phyloP scores from a whole-genome alignment of 805 yeast species.

The Candida ovalis region DNA sequence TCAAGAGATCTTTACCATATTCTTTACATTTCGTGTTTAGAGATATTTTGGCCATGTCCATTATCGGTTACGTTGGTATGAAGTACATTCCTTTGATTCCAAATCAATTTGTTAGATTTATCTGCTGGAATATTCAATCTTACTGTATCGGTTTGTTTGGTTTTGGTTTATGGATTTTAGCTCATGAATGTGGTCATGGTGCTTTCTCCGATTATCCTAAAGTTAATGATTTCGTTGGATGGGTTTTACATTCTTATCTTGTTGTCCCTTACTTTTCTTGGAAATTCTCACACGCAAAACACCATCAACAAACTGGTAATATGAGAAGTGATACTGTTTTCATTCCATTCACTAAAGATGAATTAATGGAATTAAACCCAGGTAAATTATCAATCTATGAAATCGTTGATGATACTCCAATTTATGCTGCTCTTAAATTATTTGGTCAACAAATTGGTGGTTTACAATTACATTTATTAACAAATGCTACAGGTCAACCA shows the following conservation, averaged over 20 bases:
- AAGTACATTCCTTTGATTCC: constrained; percentile 40
- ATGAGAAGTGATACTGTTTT: constrained; percentile 58
- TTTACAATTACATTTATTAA: constrained; percentile 44
- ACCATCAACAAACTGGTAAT: constrained; percentile 63
- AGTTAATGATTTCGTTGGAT: constrained; percentile 55
- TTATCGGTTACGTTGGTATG: constrained; percentile 41
- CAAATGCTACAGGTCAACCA: constrained; percentile 57
- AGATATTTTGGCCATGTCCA: constrained; percentile 44
- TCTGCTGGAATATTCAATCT: constrained; percentile 39
- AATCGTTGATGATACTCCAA: constrained; percentile 53
- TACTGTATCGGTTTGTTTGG: constrained; percentile 45
- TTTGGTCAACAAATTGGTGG: constrained; percentile 57
- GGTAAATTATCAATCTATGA: constrained; percentile 38
- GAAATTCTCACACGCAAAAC: constrained; percentile 58
- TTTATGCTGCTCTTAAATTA: constrained; percentile 39
- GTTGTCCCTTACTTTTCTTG: constrained; percentile 61
- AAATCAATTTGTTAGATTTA: constrained; percentile 33
- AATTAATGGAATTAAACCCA: constrained; percentile 33
- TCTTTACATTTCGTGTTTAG: constrained; percentile 51
- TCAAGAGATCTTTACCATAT: constrained; percentile 46
- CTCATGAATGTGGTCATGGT: constrained; percentile 64
- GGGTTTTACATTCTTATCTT: constrained; percentile 56
- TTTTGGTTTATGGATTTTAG: constrained; percentile 59
- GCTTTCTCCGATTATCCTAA: constrained; percentile 53
- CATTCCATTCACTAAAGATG: constrained; percentile 50